Conservation (phyloP, 2,329 filamentous ascomycete genomes). For the Ascomycota sp. region DNA sequence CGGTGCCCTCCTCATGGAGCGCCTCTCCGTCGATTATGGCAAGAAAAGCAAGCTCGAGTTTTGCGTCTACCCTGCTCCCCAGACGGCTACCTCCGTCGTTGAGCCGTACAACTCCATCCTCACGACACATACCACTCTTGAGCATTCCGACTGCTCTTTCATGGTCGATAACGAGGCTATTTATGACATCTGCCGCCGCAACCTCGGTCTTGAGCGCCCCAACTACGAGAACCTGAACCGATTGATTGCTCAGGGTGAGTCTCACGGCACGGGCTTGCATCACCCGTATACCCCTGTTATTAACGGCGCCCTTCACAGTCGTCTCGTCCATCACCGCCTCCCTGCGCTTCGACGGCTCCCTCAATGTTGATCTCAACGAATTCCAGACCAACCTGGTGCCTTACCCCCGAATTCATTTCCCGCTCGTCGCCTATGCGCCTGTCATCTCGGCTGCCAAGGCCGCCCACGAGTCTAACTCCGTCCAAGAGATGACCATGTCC, state of each 20-base stretch:
- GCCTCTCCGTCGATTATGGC: conserved; percentile 94
- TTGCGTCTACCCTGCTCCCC: conserved; percentile 94
- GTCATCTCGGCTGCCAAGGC: conserved; percentile 91
- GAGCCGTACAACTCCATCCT: conserved; percentile 99
- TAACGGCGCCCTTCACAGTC: conserved; percentile 28
- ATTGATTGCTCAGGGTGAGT: conserved; percentile 78
- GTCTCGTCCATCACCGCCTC: conserved; percentile 97
- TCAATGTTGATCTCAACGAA: conserved; percentile 98
- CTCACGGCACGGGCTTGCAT: not conserved
- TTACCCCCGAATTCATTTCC: conserved; percentile 98
- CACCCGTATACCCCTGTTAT: not conserved
- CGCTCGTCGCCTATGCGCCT: conserved; percentile 86
- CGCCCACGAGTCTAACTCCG: conserved; percentile 92
- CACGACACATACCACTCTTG: conserved; percentile 94
- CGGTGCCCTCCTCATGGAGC: conserved; percentile 95
- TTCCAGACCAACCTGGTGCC: conserved; percentile 99
- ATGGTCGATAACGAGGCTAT: conserved; percentile 99
- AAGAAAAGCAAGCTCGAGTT: conserved; percentile 99
- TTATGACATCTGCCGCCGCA: conserved; percentile 97
- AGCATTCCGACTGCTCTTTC: conserved; percentile 99
- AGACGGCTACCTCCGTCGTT: conserved; percentile 91
- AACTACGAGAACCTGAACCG: conserved; percentile 99
- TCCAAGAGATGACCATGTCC: conserved; percentile 94
- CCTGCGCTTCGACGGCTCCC: conserved; percentile 92
- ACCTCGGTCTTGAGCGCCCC: conserved; percentile 90